Base-by-base conservation (phyloP, 1,284 basidiomycete genomes). In the Ustilago nuda region DNA sequence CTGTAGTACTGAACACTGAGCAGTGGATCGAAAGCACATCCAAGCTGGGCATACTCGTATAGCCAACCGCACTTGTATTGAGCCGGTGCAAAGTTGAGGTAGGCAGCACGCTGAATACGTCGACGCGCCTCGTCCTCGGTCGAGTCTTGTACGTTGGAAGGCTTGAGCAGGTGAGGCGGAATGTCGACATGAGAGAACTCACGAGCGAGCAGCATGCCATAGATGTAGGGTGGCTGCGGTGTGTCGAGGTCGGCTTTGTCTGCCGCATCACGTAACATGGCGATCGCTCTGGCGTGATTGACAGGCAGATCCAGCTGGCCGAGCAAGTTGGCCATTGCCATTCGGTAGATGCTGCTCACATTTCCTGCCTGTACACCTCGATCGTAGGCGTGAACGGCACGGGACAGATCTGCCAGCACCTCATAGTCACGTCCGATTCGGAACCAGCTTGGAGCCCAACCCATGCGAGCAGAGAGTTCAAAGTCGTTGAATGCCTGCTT, bases 1-100 rank as follows among this genome's bases (percentile, higher is more conserved):
- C 90, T 91, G 86, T 98, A 98, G 86, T 95, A 98, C 85, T 96
- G 93, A 30, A 98, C 94, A 64, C 91, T 93, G 46, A 97, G 88
- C 17, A 97, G 88, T 0, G 95, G 92, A 82, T 98, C 94, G 86
- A 94, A 98, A 0, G 91, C 89, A 88, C 93, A 94, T 0, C 92
- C 92, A 1, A 93, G 89, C 45, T 91, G 89, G 0, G 95, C 95
- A 80, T 96, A 94, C 84, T 98, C 95, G 87, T 94, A 95, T 3
- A 92, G 90, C 84, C 94, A 93, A 0, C 95, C 95, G 51, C 66
- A 78, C 33, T 97, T 97, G 89, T 94, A 96, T 84, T 96, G 94
- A 0, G 95, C 95, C 0, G 94, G 92, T 0, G 92, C 89, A 81
- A 94, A 95, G 76, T 92, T 91, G 48, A 97, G 89, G 84, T 90